Percentiles rank a stretch among this genome's conserved stretches.
Evolutionary conservation across 441 rosid species (phyloP).

Genomic region (Populus hybrid): DNA sequence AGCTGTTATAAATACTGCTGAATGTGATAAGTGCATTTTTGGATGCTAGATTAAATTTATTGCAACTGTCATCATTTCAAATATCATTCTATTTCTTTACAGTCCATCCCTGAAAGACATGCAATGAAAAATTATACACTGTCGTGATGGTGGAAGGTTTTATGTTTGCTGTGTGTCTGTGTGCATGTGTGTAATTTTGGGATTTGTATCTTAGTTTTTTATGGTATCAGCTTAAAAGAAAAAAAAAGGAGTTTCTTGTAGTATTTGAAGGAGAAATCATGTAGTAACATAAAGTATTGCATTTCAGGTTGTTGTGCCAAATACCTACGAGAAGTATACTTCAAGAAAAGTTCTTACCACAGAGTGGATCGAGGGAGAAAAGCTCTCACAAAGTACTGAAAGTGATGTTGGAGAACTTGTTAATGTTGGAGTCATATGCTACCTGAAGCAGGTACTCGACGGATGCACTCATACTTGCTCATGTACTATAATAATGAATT

Average conservation of each 20-base stretch:
- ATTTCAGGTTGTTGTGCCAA: conserved; percentile 84
- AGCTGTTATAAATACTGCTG: neutral
- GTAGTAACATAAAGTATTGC: neutral
- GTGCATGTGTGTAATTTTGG: neutral
- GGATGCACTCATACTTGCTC: neutral
- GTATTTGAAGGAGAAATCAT: neutral
- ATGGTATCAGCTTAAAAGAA: neutral
- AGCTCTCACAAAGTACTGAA: conserved; percentile 92
- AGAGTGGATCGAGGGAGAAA: conserved; percentile 88
- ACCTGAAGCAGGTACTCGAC: conserved; percentile 80
- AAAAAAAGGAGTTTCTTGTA: neutral
- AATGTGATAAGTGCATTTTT: neutral
- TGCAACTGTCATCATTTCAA: neutral
- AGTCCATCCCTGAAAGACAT: neutral
- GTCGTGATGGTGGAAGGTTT: neutral
- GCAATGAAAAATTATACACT: neutral
- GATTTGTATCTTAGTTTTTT: conserved; percentile 2
- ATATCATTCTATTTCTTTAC: neutral
- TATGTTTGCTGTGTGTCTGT: no score
- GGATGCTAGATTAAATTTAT: neutral
- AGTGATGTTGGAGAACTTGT: conserved; percentile 97
- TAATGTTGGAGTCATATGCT: conserved; percentile 97
- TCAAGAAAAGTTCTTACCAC: conserved; percentile 98
- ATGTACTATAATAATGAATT: neutral
- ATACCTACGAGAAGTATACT: conserved; percentile 76